Conservation (phyloP, 1,284 basidiomycete genomes). For the Nidula niveotomentosa region DNA sequence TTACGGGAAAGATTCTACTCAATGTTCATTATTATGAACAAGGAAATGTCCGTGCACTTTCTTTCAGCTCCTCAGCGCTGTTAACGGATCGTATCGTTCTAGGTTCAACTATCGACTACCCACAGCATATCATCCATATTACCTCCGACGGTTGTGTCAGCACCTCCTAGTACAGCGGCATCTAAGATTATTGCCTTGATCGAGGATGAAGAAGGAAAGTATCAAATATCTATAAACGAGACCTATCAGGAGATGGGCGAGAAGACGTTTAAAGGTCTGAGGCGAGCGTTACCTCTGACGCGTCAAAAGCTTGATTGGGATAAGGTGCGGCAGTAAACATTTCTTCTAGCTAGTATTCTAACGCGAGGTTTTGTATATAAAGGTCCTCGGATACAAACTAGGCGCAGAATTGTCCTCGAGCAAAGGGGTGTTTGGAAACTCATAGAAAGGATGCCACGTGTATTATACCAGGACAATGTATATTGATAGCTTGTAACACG, state of each 20-base stretch:
- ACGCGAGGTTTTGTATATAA: not conserved
- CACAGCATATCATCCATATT: constrained; percentile 68
- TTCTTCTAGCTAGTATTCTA: no score
- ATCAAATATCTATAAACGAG: constrained; percentile 77
- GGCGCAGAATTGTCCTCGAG: constrained; percentile 80
- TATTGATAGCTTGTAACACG: not conserved
- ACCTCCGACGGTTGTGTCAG: constrained; percentile 52
- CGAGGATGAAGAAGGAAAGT: constrained; percentile 73
- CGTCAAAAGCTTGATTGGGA: constrained; percentile 95
- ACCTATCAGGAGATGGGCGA: constrained; percentile 87
- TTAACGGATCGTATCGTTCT: not conserved
- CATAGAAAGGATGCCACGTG: constrained; percentile 18
- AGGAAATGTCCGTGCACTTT: constrained; percentile 71
- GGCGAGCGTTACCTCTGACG: constrained; percentile 89
- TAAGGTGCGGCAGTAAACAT: constrained; percentile 50
- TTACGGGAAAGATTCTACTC: constrained; percentile 69
- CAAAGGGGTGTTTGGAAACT: constrained; percentile 57
- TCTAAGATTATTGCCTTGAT: constrained; percentile 81
- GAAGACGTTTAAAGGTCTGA: constrained; percentile 87
- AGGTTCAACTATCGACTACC: constrained; percentile 88
- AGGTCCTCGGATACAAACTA: constrained; percentile 85
- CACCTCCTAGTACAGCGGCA: constrained; percentile 53
- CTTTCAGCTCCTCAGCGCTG: no score
- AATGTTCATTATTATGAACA: constrained; percentile 97
- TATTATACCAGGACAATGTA: not conserved